Percentiles rank a stretch among this genome's conserved stretches.
Evolutionary conservation across 371 early-diverging fungal genomes (phyloP).

Genomic region (Rhizomucor pusillus): DNA sequence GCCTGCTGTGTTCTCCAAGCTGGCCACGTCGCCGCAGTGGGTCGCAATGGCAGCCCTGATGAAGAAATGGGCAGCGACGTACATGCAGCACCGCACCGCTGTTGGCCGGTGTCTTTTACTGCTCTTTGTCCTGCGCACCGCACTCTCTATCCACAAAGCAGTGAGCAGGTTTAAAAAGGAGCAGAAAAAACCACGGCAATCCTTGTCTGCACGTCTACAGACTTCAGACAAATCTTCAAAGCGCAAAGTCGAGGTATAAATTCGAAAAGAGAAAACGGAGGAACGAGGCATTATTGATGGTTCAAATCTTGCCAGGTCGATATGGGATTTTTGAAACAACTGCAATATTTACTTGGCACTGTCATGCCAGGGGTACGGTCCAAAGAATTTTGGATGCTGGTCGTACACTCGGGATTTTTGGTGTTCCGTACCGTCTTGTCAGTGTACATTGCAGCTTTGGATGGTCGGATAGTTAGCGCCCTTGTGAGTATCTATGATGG

Average conservation of each 20-base stretch:
- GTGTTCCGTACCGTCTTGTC: constrained; percentile 84
- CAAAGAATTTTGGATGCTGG: constrained; percentile 78
- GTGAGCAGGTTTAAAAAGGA: constrained; percentile 20
- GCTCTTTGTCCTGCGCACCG: constrained; percentile 38
- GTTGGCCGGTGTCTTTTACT: constrained; percentile 45
- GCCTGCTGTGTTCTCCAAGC: constrained; percentile 10
- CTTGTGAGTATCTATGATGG: constrained; percentile 66
- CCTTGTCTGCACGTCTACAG: constrained; percentile 5
- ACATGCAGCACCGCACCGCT: constrained; percentile 28
- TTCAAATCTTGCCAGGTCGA: constrained; percentile 51
- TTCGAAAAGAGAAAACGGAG: background rate
- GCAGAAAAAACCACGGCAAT: constrained; percentile 14
- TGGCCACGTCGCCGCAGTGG: constrained; percentile 11
- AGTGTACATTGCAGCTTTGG: constrained; percentile 87
- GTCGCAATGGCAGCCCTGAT: constrained; percentile 1
- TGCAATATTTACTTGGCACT: constrained; percentile 67
- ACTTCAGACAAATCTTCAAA: constrained; percentile 13
- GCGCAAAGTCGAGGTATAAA: constrained; percentile 36
- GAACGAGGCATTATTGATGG: background rate
- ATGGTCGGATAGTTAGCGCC: constrained; percentile 90
- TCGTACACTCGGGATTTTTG: constrained; percentile 79
- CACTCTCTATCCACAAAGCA: constrained; percentile 26
- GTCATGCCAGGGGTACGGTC: constrained; percentile 78
- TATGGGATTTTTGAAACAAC: constrained; percentile 69
- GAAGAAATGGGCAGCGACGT: constrained; percentile 8